Conservation (phyloP, 306 rosid species). For the Lotus japonicus region DNA sequence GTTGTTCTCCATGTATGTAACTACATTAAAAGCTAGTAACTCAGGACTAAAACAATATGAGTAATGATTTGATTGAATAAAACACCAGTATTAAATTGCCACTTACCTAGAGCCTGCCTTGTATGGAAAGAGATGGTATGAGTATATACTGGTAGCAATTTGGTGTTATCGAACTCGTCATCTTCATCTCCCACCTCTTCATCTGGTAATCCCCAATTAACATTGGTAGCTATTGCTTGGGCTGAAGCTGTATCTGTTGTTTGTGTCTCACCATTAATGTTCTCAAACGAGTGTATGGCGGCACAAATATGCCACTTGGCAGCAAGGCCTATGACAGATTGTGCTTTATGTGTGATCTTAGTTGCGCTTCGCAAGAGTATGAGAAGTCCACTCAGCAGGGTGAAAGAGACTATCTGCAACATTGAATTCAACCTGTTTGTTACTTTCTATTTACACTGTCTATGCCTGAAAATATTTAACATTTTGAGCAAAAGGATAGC, state of each 20-base stretch:
- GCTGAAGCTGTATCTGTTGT: constrained; percentile 21
- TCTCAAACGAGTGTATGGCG: constrained; percentile 61
- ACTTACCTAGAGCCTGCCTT: constrained; percentile 78
- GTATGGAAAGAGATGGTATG: constrained; percentile 76
- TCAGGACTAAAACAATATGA: constrained; percentile 5
- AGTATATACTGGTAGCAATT: constrained; percentile 50
- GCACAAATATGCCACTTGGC: constrained; percentile 89
- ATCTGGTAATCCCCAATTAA: constrained; percentile 45
- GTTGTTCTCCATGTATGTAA: constrained; percentile 78
- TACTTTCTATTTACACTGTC: background rate
- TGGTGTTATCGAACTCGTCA: constrained; percentile 67
- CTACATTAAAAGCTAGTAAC: constrained; percentile 41
- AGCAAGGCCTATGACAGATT: constrained; percentile 67
- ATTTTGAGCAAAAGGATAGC: background rate
- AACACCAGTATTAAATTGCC: background rate
- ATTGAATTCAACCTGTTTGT: constrained; percentile 10
- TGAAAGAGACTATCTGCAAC: constrained; percentile 70
- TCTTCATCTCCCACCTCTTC: constrained; percentile 61
- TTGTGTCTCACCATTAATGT: constrained; percentile 51
- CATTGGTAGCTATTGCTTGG: constrained; percentile 16
- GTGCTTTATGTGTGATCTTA: constrained; percentile 85
- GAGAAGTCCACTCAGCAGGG: constrained; percentile 71
- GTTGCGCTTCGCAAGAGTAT: constrained; percentile 72
- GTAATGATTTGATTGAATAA: background rate
- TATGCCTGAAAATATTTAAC: background rate